Percentiles rank a stretch among this genome's conserved stretches.
Conservation (phyloP, 305 asterid species). For the Caryopteris hybrid region DNA sequence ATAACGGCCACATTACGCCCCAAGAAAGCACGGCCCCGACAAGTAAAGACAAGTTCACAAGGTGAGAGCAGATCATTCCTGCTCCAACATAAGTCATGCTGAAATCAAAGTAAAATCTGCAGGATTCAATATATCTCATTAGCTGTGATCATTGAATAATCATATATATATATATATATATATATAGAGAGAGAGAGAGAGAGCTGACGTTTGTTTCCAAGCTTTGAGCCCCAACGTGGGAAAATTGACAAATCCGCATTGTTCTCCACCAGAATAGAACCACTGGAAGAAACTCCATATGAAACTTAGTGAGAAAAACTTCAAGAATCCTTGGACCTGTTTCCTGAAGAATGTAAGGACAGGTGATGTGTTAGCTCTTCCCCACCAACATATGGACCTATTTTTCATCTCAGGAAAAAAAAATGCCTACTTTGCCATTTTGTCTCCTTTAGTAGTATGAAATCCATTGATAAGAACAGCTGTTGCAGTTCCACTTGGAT, state of each 20-base stretch:
- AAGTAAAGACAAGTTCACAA: constrained; percentile 72
- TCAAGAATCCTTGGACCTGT: constrained; percentile 51
- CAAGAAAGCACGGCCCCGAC: constrained; percentile 81
- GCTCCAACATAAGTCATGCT: constrained; percentile 83
- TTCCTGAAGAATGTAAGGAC: constrained; percentile 26
- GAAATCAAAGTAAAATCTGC: constrained; percentile 91
- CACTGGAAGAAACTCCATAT: constrained; percentile 60
- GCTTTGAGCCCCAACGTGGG: constrained; percentile 60
- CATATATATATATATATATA: too few species aligned
- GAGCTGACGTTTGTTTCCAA: constrained; percentile 47
- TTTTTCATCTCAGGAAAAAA: not conserved
- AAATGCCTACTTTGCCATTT: constrained; percentile 37
- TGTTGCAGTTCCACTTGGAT: constrained; percentile 57
- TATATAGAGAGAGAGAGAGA: not conserved
- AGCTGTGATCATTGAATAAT: constrained; percentile 2
- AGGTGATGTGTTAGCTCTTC: not conserved
- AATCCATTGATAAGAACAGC: constrained; percentile 52
- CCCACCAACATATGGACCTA: not conserved
- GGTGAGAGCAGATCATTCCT: constrained; percentile 90
- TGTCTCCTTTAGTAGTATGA: constrained; percentile 41
- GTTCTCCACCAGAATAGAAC: constrained; percentile 50
- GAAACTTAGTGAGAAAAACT: constrained; percentile 51
- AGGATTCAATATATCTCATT: constrained; percentile 13
- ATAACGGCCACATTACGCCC: constrained; percentile 90
- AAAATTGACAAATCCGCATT: constrained; percentile 47